A percentile compares a stretch with the other conserved stretches of the same genome.
Evolutionary conservation across 2,329 filamentous ascomycete genomes (phyloP).

Genomic region (Ophiocordyceps camponoti-leonardi): DNA sequence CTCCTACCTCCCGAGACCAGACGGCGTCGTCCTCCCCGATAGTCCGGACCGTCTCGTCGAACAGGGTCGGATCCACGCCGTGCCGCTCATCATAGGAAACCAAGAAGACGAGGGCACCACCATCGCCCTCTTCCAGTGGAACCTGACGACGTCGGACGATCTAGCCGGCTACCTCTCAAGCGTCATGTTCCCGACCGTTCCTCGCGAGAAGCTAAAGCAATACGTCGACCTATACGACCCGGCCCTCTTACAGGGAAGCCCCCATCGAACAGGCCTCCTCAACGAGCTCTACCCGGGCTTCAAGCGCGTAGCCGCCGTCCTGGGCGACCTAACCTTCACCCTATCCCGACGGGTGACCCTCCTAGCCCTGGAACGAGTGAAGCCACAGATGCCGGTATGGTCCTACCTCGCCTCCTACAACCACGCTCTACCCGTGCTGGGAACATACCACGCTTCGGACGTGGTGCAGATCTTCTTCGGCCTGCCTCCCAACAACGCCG

Average conservation of each 20-base stretch:
- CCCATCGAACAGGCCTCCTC: constrained; percentile 22
- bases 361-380: constrained; percentile 19
- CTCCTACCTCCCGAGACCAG: constrained; percentile 58
- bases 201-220: constrained; percentile 24
- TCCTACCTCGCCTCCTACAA: constrained; percentile 60
- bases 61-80: constrained; percentile 29
- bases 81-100: constrained; percentile 44
- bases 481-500: constrained; percentile 43
- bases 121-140: constrained; percentile 51
- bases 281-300: constrained; percentile 49
- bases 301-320: constrained; percentile 44
- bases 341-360: constrained; percentile 52
- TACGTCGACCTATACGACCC: neutral
- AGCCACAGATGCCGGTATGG: constrained; percentile 49
- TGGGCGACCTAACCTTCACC: constrained; percentile 63
- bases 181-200: constrained; percentile 42
- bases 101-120: constrained; percentile 70
- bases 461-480: constrained; percentile 53
- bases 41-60: constrained; percentile 42
- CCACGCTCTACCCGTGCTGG: constrained; percentile 52
- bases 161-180: constrained; percentile 43
- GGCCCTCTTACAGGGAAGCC: neutral
- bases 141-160: constrained; percentile 43
- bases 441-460: constrained; percentile 61
- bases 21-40: constrained; percentile 42